These are phyloP conservation scores for Eucalyptus globulus DNA, from an alignment of 345 rosid genomes.

Conservation along the genomic window DNA sequence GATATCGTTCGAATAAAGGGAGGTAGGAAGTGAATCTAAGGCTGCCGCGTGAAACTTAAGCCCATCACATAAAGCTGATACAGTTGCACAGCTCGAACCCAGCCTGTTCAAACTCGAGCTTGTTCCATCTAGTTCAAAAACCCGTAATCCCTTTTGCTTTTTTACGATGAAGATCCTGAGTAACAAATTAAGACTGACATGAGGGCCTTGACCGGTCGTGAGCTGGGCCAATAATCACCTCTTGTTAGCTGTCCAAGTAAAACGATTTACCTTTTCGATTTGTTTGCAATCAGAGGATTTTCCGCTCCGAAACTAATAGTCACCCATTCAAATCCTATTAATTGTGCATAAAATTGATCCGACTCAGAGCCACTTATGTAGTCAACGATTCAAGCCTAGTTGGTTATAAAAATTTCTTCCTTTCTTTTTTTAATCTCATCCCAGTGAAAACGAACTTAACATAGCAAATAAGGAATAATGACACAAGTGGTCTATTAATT, in stretches of 20 bases:
- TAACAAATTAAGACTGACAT: not conserved
- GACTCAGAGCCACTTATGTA: not conserved
- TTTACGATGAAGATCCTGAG: not conserved
- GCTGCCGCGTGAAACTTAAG: not conserved
- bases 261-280: not conserved
- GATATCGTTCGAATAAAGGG: too few relatives aligned
- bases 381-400: not conserved
- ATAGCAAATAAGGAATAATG: not conserved
- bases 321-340: not conserved
- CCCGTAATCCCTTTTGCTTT: not conserved
- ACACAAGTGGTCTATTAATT: too few relatives aligned
- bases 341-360: rapidly evolving
- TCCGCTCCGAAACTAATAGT: not conserved
- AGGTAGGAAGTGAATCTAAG: not conserved
- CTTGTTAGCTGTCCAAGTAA: not conserved
- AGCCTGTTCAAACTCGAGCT: not conserved
- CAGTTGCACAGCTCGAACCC: not conserved
- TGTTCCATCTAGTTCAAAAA: rapidly evolving
- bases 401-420: not conserved
- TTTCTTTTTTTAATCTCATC: not conserved
- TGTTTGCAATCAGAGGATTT: not conserved
- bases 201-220: not conserved
- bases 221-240: not conserved
- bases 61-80: not conserved
- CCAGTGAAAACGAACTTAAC: not conserved